A percentile compares a stretch with the other conserved stretches of the same genome.
These are phyloP conservation scores for Talaromyces sp. DNA, from an alignment of 2,329 filamentous ascomycete genomes.

Conservation along the genomic window DNA sequence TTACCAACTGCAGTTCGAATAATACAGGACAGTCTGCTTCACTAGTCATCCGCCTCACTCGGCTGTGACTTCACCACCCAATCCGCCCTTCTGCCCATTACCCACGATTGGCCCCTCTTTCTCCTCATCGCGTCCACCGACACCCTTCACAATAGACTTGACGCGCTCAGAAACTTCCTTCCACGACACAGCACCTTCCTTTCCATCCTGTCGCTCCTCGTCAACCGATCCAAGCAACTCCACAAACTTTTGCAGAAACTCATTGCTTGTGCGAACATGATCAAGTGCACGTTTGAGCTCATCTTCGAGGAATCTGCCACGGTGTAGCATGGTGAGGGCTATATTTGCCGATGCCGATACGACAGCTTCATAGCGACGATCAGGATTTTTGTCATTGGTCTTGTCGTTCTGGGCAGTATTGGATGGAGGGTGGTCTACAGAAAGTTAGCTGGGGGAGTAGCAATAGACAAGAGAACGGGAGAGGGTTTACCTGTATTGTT, in stretches of 20 bases:
- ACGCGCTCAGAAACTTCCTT: background rate
- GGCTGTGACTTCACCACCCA: background rate
- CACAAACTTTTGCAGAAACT: conserved; percentile 3
- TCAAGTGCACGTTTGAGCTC: conserved; percentile 4
- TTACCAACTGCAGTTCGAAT: no score
- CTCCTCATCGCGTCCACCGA: background rate
- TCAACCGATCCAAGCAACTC: background rate
- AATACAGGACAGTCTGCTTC: background rate
- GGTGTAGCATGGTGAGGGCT: conserved; percentile 7
- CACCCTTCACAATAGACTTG: background rate
- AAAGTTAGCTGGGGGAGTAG: background rate
- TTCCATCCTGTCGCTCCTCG: background rate
- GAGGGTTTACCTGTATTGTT: background rate
- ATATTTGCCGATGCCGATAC: conserved; percentile 3
- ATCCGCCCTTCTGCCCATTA: background rate
- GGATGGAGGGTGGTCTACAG: background rate
- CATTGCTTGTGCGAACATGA: conserved; percentile 1
- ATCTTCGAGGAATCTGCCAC: conserved; percentile 2
- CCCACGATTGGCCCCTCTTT: background rate
- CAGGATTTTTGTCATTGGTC: background rate
- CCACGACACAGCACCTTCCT: background rate
- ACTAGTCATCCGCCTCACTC: background rate
- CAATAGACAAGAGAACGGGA: background rate
- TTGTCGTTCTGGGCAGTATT: background rate
- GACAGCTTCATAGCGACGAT: conserved; percentile 1